phyloP scores from a whole-genome alignment of 306 rosid species.

The Rosa persica region DNA sequence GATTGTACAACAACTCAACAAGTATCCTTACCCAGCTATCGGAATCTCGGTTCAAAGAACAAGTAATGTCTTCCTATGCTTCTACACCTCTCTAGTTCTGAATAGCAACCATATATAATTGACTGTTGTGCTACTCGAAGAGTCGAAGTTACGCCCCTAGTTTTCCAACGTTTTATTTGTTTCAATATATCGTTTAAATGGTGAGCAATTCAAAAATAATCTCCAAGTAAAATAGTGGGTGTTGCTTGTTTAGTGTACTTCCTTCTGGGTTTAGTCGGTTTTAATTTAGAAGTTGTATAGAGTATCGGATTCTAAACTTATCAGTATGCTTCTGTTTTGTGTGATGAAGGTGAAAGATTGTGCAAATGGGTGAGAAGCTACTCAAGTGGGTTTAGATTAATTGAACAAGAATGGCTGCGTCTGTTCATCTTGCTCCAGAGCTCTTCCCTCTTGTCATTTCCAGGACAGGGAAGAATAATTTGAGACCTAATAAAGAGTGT shows the following conservation, averaged over 20 bases:
- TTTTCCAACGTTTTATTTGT: no score
- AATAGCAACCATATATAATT: not conserved
- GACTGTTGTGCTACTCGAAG: not conserved
- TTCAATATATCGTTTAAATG: no score
- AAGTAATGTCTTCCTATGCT: not conserved
- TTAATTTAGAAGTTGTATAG: not conserved
- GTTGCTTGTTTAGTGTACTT: no score
- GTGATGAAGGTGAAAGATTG: constrained; percentile 20
- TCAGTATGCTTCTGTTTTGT: not conserved
- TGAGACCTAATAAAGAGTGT: constrained; percentile 41
- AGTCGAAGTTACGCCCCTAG: no score
- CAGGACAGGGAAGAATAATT: constrained; percentile 22
- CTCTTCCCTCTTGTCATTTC: constrained; percentile 40
- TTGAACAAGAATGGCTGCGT: constrained; percentile 43
- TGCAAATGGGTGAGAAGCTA: constrained; percentile 24
- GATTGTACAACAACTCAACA: not conserved
- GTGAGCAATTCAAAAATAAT: no score
- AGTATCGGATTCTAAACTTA: not conserved
- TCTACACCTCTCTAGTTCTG: not conserved
- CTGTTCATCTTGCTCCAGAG: constrained; percentile 44
- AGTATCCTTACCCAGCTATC: not conserved
- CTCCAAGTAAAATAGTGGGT: not conserved
- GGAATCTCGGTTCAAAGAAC: not conserved
- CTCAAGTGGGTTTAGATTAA: constrained; percentile 20
- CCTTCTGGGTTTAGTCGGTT: not conserved